These are phyloP conservation scores for Fusarium sp. DNA, from an alignment of 2,329 filamentous ascomycete genomes.

Conservation along the genomic window DNA sequence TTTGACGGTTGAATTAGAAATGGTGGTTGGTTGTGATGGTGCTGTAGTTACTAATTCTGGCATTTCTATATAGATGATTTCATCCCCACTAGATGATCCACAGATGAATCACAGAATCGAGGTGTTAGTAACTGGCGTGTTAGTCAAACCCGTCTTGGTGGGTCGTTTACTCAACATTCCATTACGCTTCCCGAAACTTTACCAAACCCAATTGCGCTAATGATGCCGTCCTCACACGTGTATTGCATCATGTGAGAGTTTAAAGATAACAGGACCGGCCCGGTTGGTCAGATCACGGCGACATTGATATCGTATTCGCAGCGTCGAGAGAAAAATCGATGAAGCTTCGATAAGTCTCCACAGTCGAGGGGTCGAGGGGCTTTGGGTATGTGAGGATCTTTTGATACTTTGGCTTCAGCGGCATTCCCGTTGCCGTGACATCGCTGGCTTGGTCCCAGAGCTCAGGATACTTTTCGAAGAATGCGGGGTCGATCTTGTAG, in stretches of 20 bases:
- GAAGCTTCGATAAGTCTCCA: constrained; percentile 47
- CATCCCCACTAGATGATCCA: constrained; percentile 29
- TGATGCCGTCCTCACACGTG: neutral
- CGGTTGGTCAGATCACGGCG: neutral
- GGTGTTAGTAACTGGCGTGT: constrained; percentile 34
- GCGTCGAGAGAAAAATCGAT: constrained; percentile 47
- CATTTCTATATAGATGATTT: constrained; percentile 27
- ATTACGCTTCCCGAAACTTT: constrained; percentile 24
- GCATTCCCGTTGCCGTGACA: constrained; percentile 43
- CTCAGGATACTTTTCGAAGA: constrained; percentile 46
- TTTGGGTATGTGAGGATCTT: constrained; percentile 44
- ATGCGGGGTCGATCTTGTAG: constrained; percentile 48
- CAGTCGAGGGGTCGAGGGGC: constrained; percentile 41
- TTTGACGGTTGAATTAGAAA: neutral
- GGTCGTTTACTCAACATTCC: constrained; percentile 37
- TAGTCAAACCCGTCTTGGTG: constrained; percentile 33
- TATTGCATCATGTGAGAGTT: constrained; percentile 8
- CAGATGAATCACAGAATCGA: constrained; percentile 15
- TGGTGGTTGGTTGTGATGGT: neutral
- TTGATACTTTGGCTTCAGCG: constrained; percentile 43
- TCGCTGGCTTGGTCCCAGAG: constrained; percentile 41
- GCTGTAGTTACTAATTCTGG: neutral
- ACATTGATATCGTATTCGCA: constrained; percentile 26
- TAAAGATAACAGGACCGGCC: neutral
- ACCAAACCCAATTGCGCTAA: neutral